Evolutionary conservation across 2,329 filamentous ascomycete species (phyloP), one percentile per base, ranked within the genome.

Genomic region (Hypoxylon sp.): DNA sequence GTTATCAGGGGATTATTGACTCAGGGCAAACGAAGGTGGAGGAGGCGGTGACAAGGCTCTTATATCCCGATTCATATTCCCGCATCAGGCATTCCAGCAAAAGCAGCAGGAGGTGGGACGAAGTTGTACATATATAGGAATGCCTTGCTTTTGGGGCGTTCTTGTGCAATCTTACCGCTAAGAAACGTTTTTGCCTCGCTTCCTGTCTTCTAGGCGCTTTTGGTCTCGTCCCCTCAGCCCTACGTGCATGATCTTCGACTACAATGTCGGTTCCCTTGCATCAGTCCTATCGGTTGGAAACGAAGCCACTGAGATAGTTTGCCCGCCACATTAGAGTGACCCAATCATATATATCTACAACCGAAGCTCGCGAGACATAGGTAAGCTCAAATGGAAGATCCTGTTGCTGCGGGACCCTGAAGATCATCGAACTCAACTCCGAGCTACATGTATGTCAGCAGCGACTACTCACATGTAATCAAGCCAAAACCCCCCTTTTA

Each of bases 121-220:
- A 56, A 37, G 47, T 42, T 67, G 54, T 62, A 67, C 59, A 61
- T 60, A 58, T 56, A 44, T 44, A 47, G 27, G 46, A 59, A 52
- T 55, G 35, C 44, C 27, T 59, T 51, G 48, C 50, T 53, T 35
- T 39, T n/a, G n/a, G 21, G 54, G 52, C 47, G 66, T 37, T 51
- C 27, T 37, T 59, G 44, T 56, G 50, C 32, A 51, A 48, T 56
- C 21, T 58, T 61, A 35, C 37, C 17, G 17, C 32, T 44, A 61
- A 57, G n/a, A 24, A 37, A 31, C 8, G 32, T 44, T 47, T 44
- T 42, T 32, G 52, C 46, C 57, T 59, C 39, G 51, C 56, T 52
- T 61, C 37, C 29, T 58, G 8, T 29, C 19, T n/a, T 27, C 15
- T 15, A 17, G 50, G 27, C 17, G 31, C 19, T n/a, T 37, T 50